phyloP scores from a whole-genome alignment of 305 asterid genomes.

The Ajuga reptans region DNA sequence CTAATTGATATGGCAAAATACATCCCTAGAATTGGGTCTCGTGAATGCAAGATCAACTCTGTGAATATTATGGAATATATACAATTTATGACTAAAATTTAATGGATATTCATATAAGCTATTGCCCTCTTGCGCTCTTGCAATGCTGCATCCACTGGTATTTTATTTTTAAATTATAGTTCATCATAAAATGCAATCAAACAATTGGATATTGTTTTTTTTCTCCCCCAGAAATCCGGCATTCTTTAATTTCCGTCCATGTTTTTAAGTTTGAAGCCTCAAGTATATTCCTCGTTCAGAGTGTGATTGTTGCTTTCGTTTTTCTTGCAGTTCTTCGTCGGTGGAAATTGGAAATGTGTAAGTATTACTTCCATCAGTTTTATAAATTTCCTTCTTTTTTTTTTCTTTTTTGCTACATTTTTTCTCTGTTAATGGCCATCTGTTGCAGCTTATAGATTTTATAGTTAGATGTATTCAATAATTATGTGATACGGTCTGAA shows the following conservation, averaged over 20 bases:
- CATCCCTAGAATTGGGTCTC: neutral
- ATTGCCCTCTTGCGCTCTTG: neutral
- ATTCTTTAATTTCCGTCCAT: neutral
- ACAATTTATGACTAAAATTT: neutral
- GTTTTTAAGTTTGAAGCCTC: neutral
- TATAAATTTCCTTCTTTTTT: neutral
- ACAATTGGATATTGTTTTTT: no score
- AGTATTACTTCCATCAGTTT: constrained; percentile 30
- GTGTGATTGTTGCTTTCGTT: constrained; percentile 15
- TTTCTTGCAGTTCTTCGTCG: constrained; percentile 85
- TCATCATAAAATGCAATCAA: no score
- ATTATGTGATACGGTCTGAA: neutral
- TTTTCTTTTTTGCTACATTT: neutral
- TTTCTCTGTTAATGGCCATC: neutral
- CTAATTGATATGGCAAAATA: constrained; percentile 3
- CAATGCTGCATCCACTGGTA: neutral
- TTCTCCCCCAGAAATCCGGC: no score
- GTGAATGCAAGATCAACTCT: neutral
- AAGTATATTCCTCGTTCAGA: neutral
- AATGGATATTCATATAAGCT: neutral
- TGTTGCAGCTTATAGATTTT: neutral
- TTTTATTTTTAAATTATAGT: neutral
- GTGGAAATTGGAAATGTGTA: constrained; percentile 96
- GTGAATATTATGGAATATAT: neutral
- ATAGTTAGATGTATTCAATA: neutral